Percentiles rank a stretch among this genome's conserved stretches.
Evolutionary conservation across 179 eudicot genomes (phyloP).

Genomic region (Gypsophila paniculata): DNA sequence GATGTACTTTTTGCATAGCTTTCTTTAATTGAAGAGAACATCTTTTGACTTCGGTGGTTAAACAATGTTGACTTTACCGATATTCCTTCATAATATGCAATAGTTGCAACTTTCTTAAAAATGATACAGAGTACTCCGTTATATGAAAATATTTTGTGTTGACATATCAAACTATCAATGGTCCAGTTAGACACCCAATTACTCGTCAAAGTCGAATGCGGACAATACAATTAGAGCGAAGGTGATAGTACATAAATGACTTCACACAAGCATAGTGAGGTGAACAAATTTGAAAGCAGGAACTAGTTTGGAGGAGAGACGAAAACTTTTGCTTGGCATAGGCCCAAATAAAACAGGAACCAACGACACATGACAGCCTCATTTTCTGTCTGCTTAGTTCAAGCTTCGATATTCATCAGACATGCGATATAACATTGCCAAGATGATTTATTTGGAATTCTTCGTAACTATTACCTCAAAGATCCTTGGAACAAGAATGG

Average conservation of each 20-base stretch:
- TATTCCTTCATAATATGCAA: not conserved
- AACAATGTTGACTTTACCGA: not conserved
- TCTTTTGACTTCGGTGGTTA: not conserved
- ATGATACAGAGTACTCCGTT: too few relatives aligned
- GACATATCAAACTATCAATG: not conserved
- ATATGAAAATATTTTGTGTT: not conserved
- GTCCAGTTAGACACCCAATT: not conserved
- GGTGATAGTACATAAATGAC: not conserved
- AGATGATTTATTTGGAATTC: not conserved
- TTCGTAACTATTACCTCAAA: conserved; percentile 47
- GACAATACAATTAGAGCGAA: not conserved
- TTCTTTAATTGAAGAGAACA: not conserved
- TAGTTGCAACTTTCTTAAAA: not conserved
- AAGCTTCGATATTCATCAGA: not conserved
- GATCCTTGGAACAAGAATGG: conserved; percentile 97
- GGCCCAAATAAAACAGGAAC: not conserved
- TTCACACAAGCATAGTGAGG: not conserved
- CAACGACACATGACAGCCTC: not conserved
- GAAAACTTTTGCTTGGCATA: not conserved
- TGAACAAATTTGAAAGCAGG: not conserved
- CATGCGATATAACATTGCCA: too few relatives aligned
- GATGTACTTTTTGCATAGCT: not conserved
- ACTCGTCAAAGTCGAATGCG: not conserved
- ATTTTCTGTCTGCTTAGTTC: not conserved
- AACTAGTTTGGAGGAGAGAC: conserved; percentile 2